Conservation (phyloP, 169 alveolate species). For the Cryptosporidium xiaoi region DNA sequence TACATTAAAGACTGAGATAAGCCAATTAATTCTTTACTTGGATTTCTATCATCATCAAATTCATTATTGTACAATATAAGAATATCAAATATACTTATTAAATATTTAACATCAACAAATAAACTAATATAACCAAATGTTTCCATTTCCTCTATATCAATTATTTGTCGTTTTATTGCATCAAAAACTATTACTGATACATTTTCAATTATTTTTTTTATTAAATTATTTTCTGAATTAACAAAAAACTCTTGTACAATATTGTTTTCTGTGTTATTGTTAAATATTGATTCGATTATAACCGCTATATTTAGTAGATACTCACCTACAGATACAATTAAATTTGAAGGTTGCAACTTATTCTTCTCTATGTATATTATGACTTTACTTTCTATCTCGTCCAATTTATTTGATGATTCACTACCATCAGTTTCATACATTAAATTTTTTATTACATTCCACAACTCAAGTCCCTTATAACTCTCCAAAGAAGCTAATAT, state of each 20-base stretch:
- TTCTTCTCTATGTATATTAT: neutral
- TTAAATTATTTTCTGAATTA: neutral
- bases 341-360: slow-evolving; percentile 31
- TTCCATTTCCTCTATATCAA: slow-evolving; percentile 21
- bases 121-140: slow-evolving; percentile 18
- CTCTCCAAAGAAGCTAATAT: slow-evolving; percentile 52
- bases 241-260: slow-evolving; percentile 20
- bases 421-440: neutral
- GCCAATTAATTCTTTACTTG: neutral
- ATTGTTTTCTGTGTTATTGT: slow-evolving; percentile 8
- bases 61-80: slow-evolving; percentile 22
- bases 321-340: slow-evolving; percentile 65
- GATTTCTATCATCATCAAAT: neutral
- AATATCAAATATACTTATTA: slow-evolving; percentile 34
- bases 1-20: slow-evolving; percentile 11
- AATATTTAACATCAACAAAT: slow-evolving; percentile 44
- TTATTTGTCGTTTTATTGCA: slow-evolving; percentile 42
- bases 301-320: slow-evolving; percentile 47
- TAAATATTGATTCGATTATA: slow-evolving; percentile 34
- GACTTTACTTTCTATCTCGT: neutral
- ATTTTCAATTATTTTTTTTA: slow-evolving; percentile 29
- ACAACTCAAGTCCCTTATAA: slow-evolving; percentile 14
- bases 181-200: slow-evolving; percentile 34
- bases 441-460: neutral
- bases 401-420: neutral